Conservation (phyloP, 495 filamentous ascomycete species). For the Penicillium simplicissimum region DNA sequence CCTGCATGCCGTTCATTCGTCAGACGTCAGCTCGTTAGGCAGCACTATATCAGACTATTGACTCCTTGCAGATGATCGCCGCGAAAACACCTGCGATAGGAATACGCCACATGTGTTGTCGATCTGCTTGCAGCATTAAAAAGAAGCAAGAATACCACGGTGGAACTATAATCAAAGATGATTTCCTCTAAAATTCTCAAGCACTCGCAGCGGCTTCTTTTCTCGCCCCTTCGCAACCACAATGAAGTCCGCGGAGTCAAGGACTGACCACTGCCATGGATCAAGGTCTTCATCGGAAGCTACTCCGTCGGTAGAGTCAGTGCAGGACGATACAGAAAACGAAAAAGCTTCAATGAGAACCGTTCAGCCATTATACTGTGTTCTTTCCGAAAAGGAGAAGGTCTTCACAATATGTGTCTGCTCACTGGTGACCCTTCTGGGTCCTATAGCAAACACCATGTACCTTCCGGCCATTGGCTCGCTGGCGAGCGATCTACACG, state of each 20-base stretch:
- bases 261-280: neutral
- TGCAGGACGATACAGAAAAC: neutral
- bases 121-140: neutral
- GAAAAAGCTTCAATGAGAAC: no score
- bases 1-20: no score
- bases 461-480: constrained; percentile 28
- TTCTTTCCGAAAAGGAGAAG: neutral
- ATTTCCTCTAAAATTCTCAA: neutral
- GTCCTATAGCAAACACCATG: neutral
- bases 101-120: neutral
- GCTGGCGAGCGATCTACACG: constrained; percentile 27
- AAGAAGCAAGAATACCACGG: neutral
- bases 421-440: neutral
- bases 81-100: no score
- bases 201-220: neutral
- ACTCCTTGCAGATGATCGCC: no score
- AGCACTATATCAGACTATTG: no score
- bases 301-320: neutral
- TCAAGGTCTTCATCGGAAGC: neutral
- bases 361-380: no score
- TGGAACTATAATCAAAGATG: neutral
- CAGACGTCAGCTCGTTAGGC: no score
- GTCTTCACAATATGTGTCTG: neutral
- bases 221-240: neutral
- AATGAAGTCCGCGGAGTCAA: neutral